Conservation (phyloP, 352 stramenopile species). For the Thraustochytrium sp. region DNA sequence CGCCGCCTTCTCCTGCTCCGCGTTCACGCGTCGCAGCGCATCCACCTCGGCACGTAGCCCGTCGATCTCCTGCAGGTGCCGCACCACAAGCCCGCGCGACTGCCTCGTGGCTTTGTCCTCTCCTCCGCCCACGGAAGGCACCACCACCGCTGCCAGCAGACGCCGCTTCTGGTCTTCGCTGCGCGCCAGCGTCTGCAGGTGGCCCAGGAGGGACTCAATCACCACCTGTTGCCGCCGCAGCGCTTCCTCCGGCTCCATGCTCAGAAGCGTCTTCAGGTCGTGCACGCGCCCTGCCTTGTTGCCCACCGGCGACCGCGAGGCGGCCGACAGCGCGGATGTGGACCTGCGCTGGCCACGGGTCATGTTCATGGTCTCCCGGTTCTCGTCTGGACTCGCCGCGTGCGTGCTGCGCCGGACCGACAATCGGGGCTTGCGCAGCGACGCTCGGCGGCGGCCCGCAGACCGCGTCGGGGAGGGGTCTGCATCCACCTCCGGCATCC, state of each 20-base stretch:
- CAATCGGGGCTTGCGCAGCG: too few species aligned
- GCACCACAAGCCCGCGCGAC: not conserved
- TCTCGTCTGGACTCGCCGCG: too few species aligned
- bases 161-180: not conserved
- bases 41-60: not conserved
- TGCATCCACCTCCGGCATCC: not conserved
- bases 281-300: too few species aligned
- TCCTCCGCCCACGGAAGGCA: not conserved
- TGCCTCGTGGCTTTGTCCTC: not conserved
- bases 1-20: not conserved
- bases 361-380: too few species aligned
- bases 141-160: not conserved
- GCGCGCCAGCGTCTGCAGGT: not conserved
- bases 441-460: too few species aligned
- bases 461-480: too few species aligned
- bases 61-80: slow-evolving; percentile 25
- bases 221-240: not conserved
- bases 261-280: too few species aligned
- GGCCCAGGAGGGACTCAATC: not conserved
- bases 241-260: too few species aligned
- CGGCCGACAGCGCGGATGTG: too few species aligned
- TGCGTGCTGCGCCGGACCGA: too few species aligned
- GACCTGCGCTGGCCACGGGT: too few species aligned
- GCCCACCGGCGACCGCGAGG: too few species aligned
- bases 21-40: not conserved